Evolutionary conservation across 2,329 filamentous ascomycete species (phyloP), one percentile per base, ranked within the genome.

Genomic region (Teratosphaeria zuluensis): DNA sequence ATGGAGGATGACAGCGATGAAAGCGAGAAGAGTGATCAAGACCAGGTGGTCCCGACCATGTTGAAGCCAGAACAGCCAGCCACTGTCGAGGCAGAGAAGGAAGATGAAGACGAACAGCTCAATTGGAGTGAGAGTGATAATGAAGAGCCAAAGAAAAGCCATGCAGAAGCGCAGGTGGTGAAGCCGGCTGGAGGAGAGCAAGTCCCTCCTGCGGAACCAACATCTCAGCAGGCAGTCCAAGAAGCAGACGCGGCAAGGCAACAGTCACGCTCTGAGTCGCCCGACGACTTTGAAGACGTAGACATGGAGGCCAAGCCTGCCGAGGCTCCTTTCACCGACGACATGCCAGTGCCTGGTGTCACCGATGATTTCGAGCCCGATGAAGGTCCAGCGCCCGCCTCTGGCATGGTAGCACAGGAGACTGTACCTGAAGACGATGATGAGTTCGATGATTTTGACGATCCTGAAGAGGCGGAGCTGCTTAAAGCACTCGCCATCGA

Each of bases 381-480:
- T 19, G 63, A 65, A 1, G 59, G 57, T n/a, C 66, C 68, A 12
- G 62, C 70, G 3, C 67, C 73, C 5, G 61, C 68, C 28, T 66
- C 71, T 8, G 68, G 70, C 9, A 59, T 71, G 21, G 71, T 67
- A 2, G 65, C 73, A 32, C 69, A 69, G 56, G 65, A 68, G 21
- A 57, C 58, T 1, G n/a, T 65, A 8, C 57, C 61, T 3, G 57
- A 65, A 30, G 69, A 65, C 42, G 73, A 72, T 11, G 63, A 66
- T 38, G 64, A 73, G 9, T 72, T 68, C 35, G 76, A 81, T 33
- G 78, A 78, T 56, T 79, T 79, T 66, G 94, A 89, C 35, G 92
- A 97, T 63, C 88, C 90, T 0, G 94, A 96, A 73, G 92, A 97
- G 62, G 92, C 92, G 69, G 91, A 96, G 65, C 80, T 99, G 6